Conservation (phyloP, 2,329 filamentous ascomycete species). For the Cladobotryum protrusum region DNA sequence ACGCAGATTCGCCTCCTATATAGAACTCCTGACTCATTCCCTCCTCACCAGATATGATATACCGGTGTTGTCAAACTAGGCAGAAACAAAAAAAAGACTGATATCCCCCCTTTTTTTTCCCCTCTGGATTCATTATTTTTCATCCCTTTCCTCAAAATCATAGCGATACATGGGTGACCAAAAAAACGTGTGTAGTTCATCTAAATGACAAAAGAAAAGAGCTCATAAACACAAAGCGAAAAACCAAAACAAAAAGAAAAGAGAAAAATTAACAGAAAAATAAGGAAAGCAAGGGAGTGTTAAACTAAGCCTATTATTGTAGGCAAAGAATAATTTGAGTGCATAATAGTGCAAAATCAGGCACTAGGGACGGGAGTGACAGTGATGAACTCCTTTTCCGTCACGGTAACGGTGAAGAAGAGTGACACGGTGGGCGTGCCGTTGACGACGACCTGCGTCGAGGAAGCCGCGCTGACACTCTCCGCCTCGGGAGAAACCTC, state of each 20-base stretch:
- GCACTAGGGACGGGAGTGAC: constrained; percentile 16
- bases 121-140: too few relatives aligned
- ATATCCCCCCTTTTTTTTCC: too few relatives aligned
- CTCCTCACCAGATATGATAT: too few relatives aligned
- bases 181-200: background rate
- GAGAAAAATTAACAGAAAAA: background rate
- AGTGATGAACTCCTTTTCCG: constrained; percentile 28
- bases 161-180: background rate
- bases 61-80: background rate
- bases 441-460: constrained; percentile 20
- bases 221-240: background rate
- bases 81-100: background rate
- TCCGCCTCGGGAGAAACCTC: background rate
- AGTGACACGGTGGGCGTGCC: constrained; percentile 31
- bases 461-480: constrained; percentile 2
- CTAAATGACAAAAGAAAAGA: background rate
- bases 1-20: too few relatives aligned
- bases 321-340: background rate
- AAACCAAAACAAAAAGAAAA: constrained; percentile 1
- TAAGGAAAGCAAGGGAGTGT: background rate
- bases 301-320: background rate
- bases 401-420: constrained; percentile 32
- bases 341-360: background rate
- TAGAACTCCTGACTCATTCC: too few relatives aligned
- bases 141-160: background rate